Evolutionary conservation across 176 grass and related monocot genomes (phyloP).

Genomic region (Rhynchospora tenuis): DNA sequence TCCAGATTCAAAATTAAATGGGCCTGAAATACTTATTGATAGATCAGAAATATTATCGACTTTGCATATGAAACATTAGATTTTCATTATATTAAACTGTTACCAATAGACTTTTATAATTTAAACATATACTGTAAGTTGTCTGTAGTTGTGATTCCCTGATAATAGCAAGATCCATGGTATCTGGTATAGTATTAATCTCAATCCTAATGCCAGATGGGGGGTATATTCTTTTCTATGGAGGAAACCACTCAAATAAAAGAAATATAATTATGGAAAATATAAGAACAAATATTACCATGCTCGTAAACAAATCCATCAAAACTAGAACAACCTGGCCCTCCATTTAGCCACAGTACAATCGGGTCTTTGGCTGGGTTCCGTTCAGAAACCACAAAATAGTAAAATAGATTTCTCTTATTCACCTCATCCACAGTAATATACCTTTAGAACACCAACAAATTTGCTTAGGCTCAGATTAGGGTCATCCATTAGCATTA

Average conservation of each 20-base stretch:
- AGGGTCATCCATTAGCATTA: neutral
- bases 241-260: neutral
- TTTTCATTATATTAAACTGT: neutral
- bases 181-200: neutral
- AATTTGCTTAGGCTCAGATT: neutral
- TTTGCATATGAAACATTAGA: neutral
- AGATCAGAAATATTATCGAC: neutral
- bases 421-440: slow-evolving; percentile 18
- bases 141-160: neutral
- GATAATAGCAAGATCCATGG: neutral
- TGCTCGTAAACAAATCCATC: slow-evolving; percentile 30
- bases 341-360: slow-evolving; percentile 31
- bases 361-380: slow-evolving; percentile 27
- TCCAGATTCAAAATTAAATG: slow-evolving; percentile 72
- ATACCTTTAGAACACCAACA: slow-evolving; percentile 12
- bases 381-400: slow-evolving; percentile 30
- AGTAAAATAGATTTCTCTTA: slow-evolving; percentile 24
- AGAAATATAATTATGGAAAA: neutral
- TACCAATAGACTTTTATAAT: neutral
- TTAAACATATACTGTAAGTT: neutral
- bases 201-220: neutral
- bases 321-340: slow-evolving; percentile 25
- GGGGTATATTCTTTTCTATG: neutral
- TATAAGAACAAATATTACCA: neutral
- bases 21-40: slow-evolving; percentile 40